Conservation (phyloP, 1,284 basidiomycete genomes). For the Ceratobasidium sp. region DNA sequence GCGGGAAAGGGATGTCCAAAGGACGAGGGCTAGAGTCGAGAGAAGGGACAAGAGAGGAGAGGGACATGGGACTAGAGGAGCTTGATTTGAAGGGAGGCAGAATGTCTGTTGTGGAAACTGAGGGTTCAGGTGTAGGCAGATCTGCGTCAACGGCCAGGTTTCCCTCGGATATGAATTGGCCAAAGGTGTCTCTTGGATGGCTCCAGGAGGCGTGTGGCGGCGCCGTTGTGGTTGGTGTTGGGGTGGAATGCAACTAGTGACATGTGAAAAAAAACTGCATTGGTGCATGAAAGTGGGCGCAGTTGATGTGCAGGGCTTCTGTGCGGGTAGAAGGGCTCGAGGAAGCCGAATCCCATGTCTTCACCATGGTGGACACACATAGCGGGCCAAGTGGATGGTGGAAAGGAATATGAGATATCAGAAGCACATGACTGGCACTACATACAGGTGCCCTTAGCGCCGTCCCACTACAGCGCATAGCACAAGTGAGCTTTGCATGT, state of each 20-base stretch:
- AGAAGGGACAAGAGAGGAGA: not conserved
- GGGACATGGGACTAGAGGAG: not conserved
- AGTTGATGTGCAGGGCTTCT: not conserved
- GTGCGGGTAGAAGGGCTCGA: not conserved
- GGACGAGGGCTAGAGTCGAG: not conserved
- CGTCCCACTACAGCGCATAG: constrained; percentile 4
- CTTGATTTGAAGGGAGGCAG: too few species aligned
- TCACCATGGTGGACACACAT: constrained; percentile 36
- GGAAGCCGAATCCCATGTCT: not conserved
- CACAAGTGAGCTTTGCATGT: too few species aligned
- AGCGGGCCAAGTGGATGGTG: not conserved
- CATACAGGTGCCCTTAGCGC: constrained; percentile 16
- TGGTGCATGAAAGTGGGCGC: not conserved
- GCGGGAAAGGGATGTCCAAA: not conserved
- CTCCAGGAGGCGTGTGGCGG: too few species aligned
- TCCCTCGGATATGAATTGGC: too few species aligned
- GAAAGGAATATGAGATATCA: not conserved
- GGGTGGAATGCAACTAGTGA: not conserved
- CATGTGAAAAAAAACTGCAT: too few species aligned
- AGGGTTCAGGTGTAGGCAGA: not conserved
- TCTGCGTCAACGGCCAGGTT: too few species aligned
- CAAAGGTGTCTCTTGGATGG: too few species aligned
- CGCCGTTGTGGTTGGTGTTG: too few species aligned
- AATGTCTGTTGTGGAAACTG: not conserved
- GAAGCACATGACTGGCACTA: constrained; percentile 33